Percentiles rank a stretch among this genome's conserved stretches.
Conservation (phyloP, 2,329 filamentous ascomycete species). For the Penicillium sumatraense region DNA sequence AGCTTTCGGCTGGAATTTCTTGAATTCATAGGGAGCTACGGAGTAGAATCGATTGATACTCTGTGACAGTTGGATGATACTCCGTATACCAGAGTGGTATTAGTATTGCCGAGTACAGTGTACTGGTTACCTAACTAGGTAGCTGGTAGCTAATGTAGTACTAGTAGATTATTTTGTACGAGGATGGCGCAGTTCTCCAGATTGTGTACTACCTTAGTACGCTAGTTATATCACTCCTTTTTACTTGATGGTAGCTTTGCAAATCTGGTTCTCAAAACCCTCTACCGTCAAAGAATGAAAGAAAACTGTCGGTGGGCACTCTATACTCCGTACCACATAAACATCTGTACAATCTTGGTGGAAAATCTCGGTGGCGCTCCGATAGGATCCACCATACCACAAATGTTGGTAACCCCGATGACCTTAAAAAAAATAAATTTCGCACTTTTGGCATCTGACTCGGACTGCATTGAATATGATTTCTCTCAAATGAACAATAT, state of each 20-base stretch:
- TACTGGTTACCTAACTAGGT: no score
- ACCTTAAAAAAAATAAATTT: not conserved
- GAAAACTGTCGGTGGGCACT: not conserved
- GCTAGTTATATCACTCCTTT: not conserved
- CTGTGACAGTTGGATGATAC: not conserved
- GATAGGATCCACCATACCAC: not conserved
- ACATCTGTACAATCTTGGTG: not conserved
- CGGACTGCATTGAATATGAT: no score
- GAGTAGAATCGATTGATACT: not conserved
- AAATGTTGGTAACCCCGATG: not conserved
- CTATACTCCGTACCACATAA: no score
- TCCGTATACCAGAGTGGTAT: no score
- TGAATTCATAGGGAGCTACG: not conserved
- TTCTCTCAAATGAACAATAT: no score
- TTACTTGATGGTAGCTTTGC: not conserved
- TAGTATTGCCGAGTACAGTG: no score
- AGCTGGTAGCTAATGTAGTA: no score
- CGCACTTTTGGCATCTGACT: not conserved
- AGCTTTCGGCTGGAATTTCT: not conserved
- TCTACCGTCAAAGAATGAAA: no score
- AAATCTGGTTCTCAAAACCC: not conserved
- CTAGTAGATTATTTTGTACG: no score
- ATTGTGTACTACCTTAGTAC: not conserved
- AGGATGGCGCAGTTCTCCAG: not conserved
- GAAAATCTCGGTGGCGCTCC: constrained; percentile 2